These are phyloP conservation scores for Rhynchospora breviuscula DNA, from an alignment of 176 grass and related monocot genomes.

Conservation along the genomic window DNA sequence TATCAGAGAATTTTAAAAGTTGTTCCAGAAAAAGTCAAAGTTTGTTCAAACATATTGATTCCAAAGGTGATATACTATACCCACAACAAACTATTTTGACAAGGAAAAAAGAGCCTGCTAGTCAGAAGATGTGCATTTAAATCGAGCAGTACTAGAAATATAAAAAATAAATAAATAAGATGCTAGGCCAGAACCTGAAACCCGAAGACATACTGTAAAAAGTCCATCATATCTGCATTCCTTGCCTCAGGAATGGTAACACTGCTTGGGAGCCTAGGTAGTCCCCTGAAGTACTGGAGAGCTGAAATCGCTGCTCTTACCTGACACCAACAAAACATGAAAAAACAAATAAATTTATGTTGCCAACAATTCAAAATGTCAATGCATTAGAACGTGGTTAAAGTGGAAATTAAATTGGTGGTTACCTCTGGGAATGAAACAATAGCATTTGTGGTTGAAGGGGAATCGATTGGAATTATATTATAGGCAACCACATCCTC, in stretches of 20 bases:
- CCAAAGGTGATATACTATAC: background rate
- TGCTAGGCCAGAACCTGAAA: conserved; percentile 61
- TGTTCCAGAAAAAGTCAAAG: background rate
- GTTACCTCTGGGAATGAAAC: conserved; percentile 62
- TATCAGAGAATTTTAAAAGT: background rate
- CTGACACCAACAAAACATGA: conserved; percentile 34
- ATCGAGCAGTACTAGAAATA: background rate
- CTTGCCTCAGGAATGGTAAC: conserved; percentile 63
- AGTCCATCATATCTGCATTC: conserved; percentile 86
- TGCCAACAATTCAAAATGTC: background rate
- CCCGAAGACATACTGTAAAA: conserved; percentile 79
- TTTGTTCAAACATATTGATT: background rate
- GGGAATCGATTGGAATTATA: conserved; percentile 81
- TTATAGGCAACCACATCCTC: conserved; percentile 89
- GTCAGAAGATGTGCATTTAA: background rate
- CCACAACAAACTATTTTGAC: background rate
- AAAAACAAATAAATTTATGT: background rate
- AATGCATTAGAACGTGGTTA: background rate
- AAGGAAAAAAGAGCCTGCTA: too few relatives aligned
- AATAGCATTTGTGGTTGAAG: conserved; percentile 70
- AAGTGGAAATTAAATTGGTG: background rate
- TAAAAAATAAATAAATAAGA: background rate
- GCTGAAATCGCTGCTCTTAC: conserved; percentile 82
- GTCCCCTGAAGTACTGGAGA: conserved; percentile 57
- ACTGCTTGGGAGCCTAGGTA: conserved; percentile 63